Conservation (phyloP, 371 early-diverging fungal species). For the Actinomortierella wolfii region DNA sequence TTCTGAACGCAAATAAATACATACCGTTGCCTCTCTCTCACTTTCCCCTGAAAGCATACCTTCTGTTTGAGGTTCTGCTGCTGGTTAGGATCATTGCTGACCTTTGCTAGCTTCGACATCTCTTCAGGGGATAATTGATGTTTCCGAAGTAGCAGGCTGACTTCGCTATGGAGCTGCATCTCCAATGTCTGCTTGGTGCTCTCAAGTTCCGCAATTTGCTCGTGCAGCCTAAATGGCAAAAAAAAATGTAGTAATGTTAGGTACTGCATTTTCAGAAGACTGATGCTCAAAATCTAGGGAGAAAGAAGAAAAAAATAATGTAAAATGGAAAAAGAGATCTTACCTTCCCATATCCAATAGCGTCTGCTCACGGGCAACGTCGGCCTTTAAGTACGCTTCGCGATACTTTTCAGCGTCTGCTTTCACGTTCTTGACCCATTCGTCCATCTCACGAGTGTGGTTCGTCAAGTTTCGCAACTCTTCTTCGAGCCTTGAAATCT, state of each 20-base stretch:
- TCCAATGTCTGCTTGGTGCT: conserved; percentile 17
- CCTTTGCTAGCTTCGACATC: conserved; percentile 33
- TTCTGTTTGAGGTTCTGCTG: conserved; percentile 32
- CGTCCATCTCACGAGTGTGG: conserved; percentile 31
- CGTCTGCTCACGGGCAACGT: conserved; percentile 35
- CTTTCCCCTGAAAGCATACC: too few relatives aligned
- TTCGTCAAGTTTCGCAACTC: conserved; percentile 21
- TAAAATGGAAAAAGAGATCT: too few relatives aligned
- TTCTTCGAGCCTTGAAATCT: conserved; percentile 24
- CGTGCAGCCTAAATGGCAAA: conserved; percentile 12
- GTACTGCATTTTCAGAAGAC: too few relatives aligned
- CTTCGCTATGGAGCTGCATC: conserved; percentile 34
- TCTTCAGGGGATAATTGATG: conserved; percentile 15
- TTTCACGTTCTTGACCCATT: conserved; percentile 36
- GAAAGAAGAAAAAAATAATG: too few relatives aligned
- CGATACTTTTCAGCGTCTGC: conserved; percentile 35
- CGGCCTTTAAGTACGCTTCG: conserved; percentile 38
- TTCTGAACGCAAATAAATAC: too few relatives aligned
- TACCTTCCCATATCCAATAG: conserved; percentile 37
- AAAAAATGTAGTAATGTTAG: too few relatives aligned
- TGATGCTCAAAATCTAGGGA: too few relatives aligned
- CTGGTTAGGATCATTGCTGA: conserved; percentile 35
- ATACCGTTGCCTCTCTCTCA: too few relatives aligned
- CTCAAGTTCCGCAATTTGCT: conserved; percentile 34
- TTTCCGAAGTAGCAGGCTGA: conserved; percentile 35